Evolutionary conservation across 1,284 basidiomycete genomes (phyloP).

Genomic region (Leccinum fuscescens): DNA sequence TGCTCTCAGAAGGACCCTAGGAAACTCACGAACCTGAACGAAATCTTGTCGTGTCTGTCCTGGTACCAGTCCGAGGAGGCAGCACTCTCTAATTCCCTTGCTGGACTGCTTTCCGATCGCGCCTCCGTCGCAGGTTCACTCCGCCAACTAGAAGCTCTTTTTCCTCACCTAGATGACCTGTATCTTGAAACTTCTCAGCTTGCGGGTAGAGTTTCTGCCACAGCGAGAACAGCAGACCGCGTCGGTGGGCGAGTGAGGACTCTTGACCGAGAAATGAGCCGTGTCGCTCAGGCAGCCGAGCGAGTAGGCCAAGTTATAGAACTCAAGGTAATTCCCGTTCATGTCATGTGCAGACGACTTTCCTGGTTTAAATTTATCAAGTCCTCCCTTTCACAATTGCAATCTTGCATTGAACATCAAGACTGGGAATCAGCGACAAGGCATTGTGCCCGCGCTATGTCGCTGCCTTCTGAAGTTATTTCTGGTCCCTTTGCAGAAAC

Average conservation of each 20-base stretch:
- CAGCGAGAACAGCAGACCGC: conserved; percentile 82
- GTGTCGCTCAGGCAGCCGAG: conserved; percentile 82
- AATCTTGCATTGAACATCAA: conserved; percentile 74
- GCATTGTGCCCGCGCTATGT: conserved; percentile 88
- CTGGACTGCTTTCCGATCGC: conserved; percentile 67
- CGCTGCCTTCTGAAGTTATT: conserved; percentile 74
- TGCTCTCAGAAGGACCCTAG: conserved; percentile 40
- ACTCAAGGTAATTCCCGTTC: conserved; percentile 63
- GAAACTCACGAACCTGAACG: conserved; percentile 59
- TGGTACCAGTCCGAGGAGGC: conserved; percentile 77
- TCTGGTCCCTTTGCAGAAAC: conserved; percentile 84
- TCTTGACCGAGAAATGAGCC: conserved; percentile 88
- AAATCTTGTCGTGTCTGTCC: conserved; percentile 70
- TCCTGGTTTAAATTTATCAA: conserved; percentile 34
- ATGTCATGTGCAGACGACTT: not conserved
- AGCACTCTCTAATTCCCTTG: conserved; percentile 73
- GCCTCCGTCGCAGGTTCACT: conserved; percentile 69
- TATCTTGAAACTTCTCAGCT: conserved; percentile 61
- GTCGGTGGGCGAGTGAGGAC: conserved; percentile 86
- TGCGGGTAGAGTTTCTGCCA: conserved; percentile 57
- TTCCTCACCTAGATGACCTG: conserved; percentile 63
- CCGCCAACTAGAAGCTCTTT: conserved; percentile 58
- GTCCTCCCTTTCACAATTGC: conserved; percentile 79
- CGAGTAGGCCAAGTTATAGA: conserved; percentile 87
- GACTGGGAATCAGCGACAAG: conserved; percentile 96